Evolutionary conservation across 148 eudicot species (phyloP), one percentile per base, ranked within the genome.

Genomic region (Chenopodium quinoa): DNA sequence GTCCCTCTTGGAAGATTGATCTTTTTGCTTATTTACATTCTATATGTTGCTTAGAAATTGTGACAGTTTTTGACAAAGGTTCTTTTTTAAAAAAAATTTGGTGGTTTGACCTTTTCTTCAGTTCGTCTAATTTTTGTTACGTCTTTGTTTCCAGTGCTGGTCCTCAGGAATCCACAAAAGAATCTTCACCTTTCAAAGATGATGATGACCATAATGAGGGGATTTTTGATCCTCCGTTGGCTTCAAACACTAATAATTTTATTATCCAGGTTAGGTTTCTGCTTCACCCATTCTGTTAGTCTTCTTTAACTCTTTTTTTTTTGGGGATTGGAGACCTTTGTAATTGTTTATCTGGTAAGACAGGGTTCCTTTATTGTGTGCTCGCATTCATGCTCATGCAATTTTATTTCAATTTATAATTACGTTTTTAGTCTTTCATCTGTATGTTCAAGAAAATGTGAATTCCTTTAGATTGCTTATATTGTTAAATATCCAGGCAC

Each of bases 401-500:
- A 2, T 10, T 31, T 5, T 0, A 4, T 60, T 60, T 19, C 9
- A 19, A 6, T 60, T 60, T 19, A 60, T 60, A 4, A 19, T 6
- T 20, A 60, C 65, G 9, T 60, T 19, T 60, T 71, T 37, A 20
- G 75, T 40, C 25, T 34, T 40, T 9, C 54, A 46, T 71, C 13
- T 71, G 4, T 9, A 71, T 46, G 9, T 72, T 44, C 9, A 71
- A 32, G 27, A 7, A 69, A 71, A 4, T 1, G 13, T 22, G 56
- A 20, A 46, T 72, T 44, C 31, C 25, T 37, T 27, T 12, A 44
- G 46, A 68, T 48, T 46, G 25, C 40, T 78, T 86, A 88, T 81
- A 52, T 73, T 66, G 69, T 84, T 82, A 89, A 83, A 72, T 88
- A 82, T 86, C 81, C 97, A 95, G 85, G 98, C 95, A 84, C 98